These are phyloP conservation scores for Trichomonascus vanleenenianus DNA, from an alignment of 805 yeast genomes.

Conservation along the genomic window DNA sequence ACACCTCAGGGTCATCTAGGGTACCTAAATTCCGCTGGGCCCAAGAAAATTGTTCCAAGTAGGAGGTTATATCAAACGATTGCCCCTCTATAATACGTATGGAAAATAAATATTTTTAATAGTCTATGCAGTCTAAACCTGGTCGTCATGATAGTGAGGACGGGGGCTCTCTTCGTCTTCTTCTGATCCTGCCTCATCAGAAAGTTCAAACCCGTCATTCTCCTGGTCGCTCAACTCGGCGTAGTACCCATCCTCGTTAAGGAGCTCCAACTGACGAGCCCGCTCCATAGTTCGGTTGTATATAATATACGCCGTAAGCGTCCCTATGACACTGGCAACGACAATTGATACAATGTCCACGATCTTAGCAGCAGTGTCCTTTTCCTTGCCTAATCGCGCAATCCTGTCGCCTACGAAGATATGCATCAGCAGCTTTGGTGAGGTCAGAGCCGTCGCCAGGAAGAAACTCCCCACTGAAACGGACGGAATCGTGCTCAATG, in stretches of 20 bases:
- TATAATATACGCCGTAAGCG: slow-evolving; percentile 56
- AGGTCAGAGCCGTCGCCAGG: slow-evolving; percentile 62
- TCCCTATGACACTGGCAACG: slow-evolving; percentile 47
- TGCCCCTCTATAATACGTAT: too few species aligned
- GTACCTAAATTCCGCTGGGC: too few species aligned
- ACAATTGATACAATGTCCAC: slow-evolving; percentile 56
- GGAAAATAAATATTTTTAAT: too few species aligned
- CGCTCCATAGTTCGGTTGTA: slow-evolving; percentile 43
- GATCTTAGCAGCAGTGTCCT: slow-evolving; percentile 43
- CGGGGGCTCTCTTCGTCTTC: too few species aligned
- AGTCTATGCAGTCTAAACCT: too few species aligned
- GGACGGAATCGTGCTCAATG: slow-evolving; percentile 80
- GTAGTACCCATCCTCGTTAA: slow-evolving; percentile 12
- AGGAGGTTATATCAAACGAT: too few species aligned
- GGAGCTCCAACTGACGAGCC: slow-evolving; percentile 22
- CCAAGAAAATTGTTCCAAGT: too few species aligned
- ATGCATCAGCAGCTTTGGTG: slow-evolving; percentile 76
- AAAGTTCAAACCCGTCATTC: slow-evolving; percentile 24
- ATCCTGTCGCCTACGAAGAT: slow-evolving; percentile 72
- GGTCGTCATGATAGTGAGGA: too few species aligned
- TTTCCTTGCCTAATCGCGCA: slow-evolving; percentile 52
- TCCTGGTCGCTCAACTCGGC: slow-evolving; percentile 16
- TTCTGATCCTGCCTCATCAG: slow-evolving; percentile 17
- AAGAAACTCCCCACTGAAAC: slow-evolving; percentile 54
- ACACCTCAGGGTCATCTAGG: too few species aligned